A percentile compares a stretch with the other conserved stretches of the same genome.
Conservation (phyloP, 163 green algal genomes). For the Chlorella variabilis region DNA sequence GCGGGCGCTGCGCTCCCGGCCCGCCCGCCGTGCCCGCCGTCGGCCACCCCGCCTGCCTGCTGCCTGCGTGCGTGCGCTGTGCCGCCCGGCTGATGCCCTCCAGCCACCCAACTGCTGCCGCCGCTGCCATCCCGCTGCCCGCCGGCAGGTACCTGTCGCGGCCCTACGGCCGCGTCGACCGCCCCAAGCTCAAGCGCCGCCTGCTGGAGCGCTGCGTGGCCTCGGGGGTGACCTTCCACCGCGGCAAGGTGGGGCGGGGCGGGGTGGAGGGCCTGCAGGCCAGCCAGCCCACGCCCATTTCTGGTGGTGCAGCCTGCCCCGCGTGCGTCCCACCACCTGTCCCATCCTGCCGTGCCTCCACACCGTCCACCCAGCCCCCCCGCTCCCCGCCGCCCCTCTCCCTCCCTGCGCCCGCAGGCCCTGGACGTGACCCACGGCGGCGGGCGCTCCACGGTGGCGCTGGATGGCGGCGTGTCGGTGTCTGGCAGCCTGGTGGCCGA, state of each 20-base stretch:
- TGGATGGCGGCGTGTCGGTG: slow-evolving; percentile 61
- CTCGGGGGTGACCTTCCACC: slow-evolving; percentile 45
- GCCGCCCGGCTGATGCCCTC: no score
- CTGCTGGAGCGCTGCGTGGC: slow-evolving; percentile 84
- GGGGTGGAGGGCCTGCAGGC: background rate
- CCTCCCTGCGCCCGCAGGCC: slow-evolving; percentile 53
- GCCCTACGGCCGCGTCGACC: slow-evolving; percentile 92
- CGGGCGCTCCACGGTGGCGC: slow-evolving; percentile 59
- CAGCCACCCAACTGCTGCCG: background rate
- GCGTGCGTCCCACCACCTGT: background rate
- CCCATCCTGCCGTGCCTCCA: background rate
- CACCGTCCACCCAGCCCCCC: no score
- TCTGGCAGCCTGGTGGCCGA: slow-evolving; percentile 77
- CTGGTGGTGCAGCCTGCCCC: no score
- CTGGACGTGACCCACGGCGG: slow-evolving; percentile 67
- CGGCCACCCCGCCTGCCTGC: no score
- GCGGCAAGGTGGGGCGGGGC: slow-evolving; percentile 2
- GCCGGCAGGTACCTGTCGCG: slow-evolving; percentile 75
- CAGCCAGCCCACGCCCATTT: no score
- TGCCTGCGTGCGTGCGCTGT: no score
- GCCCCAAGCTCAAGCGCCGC: slow-evolving; percentile 88
- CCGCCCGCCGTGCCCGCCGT: no score
- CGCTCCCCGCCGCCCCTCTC: background rate
- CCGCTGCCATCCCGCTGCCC: background rate
- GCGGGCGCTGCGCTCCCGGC: background rate